Evolutionary conservation across 345 rosid species (phyloP).

Genomic region (Anacardium occidentale): DNA sequence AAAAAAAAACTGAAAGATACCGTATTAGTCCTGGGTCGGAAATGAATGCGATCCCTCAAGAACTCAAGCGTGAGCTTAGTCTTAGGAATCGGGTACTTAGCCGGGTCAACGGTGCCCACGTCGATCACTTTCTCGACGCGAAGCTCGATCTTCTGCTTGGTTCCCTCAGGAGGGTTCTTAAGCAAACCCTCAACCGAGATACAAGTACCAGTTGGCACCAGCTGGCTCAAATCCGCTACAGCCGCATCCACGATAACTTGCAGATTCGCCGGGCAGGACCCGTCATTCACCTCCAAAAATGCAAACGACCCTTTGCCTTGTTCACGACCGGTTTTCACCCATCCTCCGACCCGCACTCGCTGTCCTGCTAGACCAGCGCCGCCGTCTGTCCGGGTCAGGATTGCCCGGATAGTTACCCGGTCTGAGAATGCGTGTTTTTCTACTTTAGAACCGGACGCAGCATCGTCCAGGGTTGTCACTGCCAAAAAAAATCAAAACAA

Average conservation of each 20-base stretch:
- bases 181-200: constrained; percentile 70
- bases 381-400: constrained; percentile 65
- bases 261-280: constrained; percentile 80
- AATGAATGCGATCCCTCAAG: constrained; percentile 74
- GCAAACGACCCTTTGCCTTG: constrained; percentile 88
- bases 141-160: constrained; percentile 84
- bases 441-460: constrained; percentile 21
- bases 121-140: constrained; percentile 63
- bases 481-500: constrained; percentile 10
- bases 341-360: constrained; percentile 68
- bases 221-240: constrained; percentile 55
- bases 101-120: constrained; percentile 63
- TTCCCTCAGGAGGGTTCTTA: constrained; percentile 69
- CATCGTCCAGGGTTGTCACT: constrained; percentile 31
- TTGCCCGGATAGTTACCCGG: constrained; percentile 57
- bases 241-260: constrained; percentile 76
- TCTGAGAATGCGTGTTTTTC: constrained; percentile 59
- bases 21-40: constrained; percentile 82
- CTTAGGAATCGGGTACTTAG: constrained; percentile 79
- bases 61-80: constrained; percentile 79
- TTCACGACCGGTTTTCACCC: constrained; percentile 92
- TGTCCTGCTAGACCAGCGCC: constrained; percentile 76
- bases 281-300: constrained; percentile 88
- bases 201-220: constrained; percentile 79
- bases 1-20: constrained; percentile 24